Conservation (phyloP, 805 yeast genomes). For the Kuraishia piskuri region DNA sequence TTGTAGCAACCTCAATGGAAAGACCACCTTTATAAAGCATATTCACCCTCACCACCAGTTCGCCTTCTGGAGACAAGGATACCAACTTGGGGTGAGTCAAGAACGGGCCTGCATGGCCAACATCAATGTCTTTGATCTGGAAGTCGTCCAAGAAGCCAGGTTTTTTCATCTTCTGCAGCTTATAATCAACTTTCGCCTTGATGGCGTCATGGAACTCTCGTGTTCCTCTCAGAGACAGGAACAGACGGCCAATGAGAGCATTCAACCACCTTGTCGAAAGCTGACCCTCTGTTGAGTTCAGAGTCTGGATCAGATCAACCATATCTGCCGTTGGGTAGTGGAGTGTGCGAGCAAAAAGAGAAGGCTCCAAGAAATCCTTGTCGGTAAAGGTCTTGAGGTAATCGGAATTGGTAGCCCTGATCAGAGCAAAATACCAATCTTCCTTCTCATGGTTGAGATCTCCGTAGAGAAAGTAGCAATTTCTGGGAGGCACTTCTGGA, state of each 20-base stretch:
- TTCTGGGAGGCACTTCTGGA: conserved; percentile 21
- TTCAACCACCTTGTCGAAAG: conserved; percentile 85
- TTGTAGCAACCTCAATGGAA: conserved; percentile 71
- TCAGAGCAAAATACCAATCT: conserved; percentile 83
- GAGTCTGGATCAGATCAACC: conserved; percentile 62
- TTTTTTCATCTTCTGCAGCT: conserved; percentile 68
- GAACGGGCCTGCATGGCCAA: conserved; percentile 77
- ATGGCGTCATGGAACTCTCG: conserved; percentile 51
- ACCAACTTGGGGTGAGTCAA: conserved; percentile 63
- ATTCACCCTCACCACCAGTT: conserved; percentile 49
- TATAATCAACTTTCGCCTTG: conserved; percentile 53
- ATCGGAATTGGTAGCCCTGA: conserved; percentile 60
- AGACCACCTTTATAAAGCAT: conserved; percentile 71
- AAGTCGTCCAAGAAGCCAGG: conserved; percentile 88
- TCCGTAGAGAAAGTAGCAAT: conserved; percentile 54
- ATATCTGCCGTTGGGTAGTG: conserved; percentile 66
- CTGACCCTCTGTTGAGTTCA: conserved; percentile 80
- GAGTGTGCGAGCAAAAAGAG: conserved; percentile 59
- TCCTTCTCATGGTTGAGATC: conserved; percentile 81
- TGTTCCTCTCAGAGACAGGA: conserved; percentile 69
- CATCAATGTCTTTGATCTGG: conserved; percentile 58
- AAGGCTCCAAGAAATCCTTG: conserved; percentile 41
- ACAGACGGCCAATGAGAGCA: conserved; percentile 77
- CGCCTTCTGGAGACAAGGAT: conserved; percentile 76
- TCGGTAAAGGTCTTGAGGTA: conserved; percentile 12